Conservation (phyloP, 306 rosid genomes). For the Pterocarpus santalinus region DNA sequence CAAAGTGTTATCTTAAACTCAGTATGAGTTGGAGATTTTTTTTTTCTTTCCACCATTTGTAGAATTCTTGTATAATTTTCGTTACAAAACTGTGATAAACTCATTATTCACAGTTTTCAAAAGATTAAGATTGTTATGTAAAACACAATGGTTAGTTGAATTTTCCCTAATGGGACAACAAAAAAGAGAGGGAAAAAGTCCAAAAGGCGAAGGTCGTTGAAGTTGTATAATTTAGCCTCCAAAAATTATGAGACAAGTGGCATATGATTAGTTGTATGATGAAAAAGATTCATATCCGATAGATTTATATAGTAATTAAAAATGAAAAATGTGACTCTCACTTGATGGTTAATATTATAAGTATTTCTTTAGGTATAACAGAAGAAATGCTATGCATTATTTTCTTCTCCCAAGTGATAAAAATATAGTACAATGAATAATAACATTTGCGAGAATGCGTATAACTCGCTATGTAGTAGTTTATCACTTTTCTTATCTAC, state of each 20-base stretch:
- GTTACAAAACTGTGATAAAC: neutral
- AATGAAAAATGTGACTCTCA: neutral
- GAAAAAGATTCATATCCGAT: neutral
- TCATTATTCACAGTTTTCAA: neutral
- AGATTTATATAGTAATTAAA: neutral
- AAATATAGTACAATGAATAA: neutral
- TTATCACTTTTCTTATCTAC: too few species aligned
- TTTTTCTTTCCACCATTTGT: neutral
- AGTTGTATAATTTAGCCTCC: neutral
- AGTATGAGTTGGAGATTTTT: neutral
- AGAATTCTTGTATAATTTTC: neutral
- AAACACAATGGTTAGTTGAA: neutral
- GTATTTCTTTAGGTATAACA: neutral
- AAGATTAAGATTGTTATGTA: neutral
- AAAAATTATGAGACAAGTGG: conserved; percentile 4
- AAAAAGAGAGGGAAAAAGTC: too few species aligned
- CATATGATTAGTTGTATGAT: conserved; percentile 17
- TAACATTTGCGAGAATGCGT: neutral
- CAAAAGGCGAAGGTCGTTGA: neutral
- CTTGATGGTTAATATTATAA: neutral
- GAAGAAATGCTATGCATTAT: neutral
- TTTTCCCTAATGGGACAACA: neutral
- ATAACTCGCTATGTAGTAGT: neutral
- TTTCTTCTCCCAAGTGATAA: neutral
- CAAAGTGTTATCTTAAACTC: neutral